phyloP scores from a whole-genome alignment of 768 basidiomycete genomes.

The Dentipellis fragilis region DNA sequence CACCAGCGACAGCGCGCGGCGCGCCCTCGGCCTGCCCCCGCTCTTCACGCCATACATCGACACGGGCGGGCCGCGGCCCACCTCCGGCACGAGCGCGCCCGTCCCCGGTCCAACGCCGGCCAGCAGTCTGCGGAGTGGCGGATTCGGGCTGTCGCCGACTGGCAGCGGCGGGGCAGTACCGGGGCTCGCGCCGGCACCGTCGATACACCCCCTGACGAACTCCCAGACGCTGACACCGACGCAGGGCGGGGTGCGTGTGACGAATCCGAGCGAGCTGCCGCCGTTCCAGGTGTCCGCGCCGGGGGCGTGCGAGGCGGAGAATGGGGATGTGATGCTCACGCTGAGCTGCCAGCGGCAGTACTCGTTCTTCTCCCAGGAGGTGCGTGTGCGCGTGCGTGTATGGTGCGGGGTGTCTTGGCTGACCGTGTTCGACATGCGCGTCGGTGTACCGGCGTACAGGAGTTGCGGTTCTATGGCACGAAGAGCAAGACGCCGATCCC shows the following conservation, averaged over 20 bases:
- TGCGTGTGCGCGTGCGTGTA: not conserved
- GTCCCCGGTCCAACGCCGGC: too few species aligned
- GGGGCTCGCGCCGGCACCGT: too few species aligned
- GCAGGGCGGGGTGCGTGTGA: not conserved
- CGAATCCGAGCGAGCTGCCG: not conserved
- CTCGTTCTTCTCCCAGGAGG: not conserved
- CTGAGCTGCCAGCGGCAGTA: not conserved
- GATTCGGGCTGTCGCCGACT: too few species aligned
- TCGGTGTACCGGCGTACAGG: too few species aligned
- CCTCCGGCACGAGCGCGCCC: not conserved
- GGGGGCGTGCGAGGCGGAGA: not conserved
- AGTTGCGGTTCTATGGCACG: not conserved
- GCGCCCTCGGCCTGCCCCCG: slow-evolving; percentile 36
- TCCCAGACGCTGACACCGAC: too few species aligned
- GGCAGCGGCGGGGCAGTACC: too few species aligned
- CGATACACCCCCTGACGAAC: too few species aligned
- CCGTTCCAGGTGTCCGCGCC: not conserved
- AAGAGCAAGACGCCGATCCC: slow-evolving; percentile 16
- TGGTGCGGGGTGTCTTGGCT: not conserved
- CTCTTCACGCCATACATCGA: slow-evolving; percentile 35
- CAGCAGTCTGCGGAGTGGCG: too few species aligned
- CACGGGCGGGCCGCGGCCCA: slow-evolving; percentile 5
- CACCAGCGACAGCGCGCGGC: slow-evolving; percentile 30
- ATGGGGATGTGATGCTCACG: not conserved
- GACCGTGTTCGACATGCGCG: too few species aligned